Evolutionary conservation across 148 eudicot genomes (phyloP), one percentile per base, ranked within the genome.

Genomic region (Chenopodium suecicum): DNA sequence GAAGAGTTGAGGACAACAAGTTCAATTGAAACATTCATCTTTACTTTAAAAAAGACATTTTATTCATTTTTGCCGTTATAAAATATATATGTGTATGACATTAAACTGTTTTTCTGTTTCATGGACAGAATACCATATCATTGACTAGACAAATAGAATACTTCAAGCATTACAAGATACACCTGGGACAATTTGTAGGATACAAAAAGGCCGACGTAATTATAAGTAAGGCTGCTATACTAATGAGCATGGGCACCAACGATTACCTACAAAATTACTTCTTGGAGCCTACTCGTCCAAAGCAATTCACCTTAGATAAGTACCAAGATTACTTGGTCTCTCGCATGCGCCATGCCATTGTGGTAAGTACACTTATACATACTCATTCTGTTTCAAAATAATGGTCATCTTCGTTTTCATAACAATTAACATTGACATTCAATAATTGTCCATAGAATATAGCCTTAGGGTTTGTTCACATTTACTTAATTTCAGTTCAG

Each of bases 301-400:
- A 69, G 47, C 73, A 69, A 69, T 69, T 69, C 37, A 69, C 73
- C 22, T 16, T 69, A 46, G 73, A 69, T 32, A 34, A 34, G 47
- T 32, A 69, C 44, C 47, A 69, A 9, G 73, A 69, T 32, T 69
- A 69, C 47, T 34, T 69, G 73, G 47, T 69, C 73, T 69, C 73
- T 69, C 22, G 73, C 47, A 16, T 69, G n/a, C 73, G 73, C 47
- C 73, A 11, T 34, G 47, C 73, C 73, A 19, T 69, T 69, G 4
- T 32, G 47, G 73, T 69, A 12, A 62, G 27, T 13, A 9, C 44
- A 41, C 9, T 10, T 52, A 52, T 52, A 16, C 4, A 0, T 22
- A 62, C 0, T 62, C 2, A 4, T 9, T 62, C 2, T 7, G 27
- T 62, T 62, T 1, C 25, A 20, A 20, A 62, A 62, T 7, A 62